Evolutionary conservation across 2,329 filamentous ascomycete genomes (phyloP), one percentile per base, ranked within the genome.

Genomic region (Epichloe hybrida): DNA sequence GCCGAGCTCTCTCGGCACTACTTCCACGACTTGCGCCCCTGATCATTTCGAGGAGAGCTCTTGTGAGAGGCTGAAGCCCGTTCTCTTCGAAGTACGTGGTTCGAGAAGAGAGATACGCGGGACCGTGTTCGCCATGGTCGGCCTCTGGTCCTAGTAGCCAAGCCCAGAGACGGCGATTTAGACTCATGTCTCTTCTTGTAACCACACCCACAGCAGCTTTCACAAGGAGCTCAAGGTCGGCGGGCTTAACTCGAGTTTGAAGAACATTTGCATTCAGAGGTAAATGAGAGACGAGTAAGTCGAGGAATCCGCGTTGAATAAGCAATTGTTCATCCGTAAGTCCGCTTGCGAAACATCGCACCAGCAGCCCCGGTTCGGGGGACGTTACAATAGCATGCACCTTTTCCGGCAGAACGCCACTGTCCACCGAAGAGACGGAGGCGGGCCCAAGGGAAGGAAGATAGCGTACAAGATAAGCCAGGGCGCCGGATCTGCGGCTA

Each of bases 111-210:
- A 79, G 63, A 46, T 72, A 72, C 21, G 64, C 64, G 34, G 73
- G 70, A 0, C 69, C 66, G 15, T 72, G 69, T 15, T 72, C 69
- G 3, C 62, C 66, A 13, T 66, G 68, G 48, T 82, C 75, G 21
- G 69, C 59, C 53, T 82, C 74, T 50, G 67, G 90, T 0, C 93
- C 93, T 2, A 98, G 74, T 54, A 97, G 83, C 93, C 93, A 98
- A 42, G 86, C 81, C 89, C 91, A 97, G n/a, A 98, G 71, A 38
- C 93, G 80, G 58, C 93, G 76, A 64, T 98, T 98, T 46, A 98
- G 71, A 62, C 91, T 95, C 93, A 98, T 98, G 56, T 98, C 93
- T 66, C 90, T 81, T 47, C 93, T 79, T 20, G 83, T 83, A 1
- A 97, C 88, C 20, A 98, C 90, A 1, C 86, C 83, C n/a, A 83